Evolutionary conservation across 2,329 filamentous ascomycete genomes (phyloP).

Genomic region (Penicillium crustosum): DNA sequence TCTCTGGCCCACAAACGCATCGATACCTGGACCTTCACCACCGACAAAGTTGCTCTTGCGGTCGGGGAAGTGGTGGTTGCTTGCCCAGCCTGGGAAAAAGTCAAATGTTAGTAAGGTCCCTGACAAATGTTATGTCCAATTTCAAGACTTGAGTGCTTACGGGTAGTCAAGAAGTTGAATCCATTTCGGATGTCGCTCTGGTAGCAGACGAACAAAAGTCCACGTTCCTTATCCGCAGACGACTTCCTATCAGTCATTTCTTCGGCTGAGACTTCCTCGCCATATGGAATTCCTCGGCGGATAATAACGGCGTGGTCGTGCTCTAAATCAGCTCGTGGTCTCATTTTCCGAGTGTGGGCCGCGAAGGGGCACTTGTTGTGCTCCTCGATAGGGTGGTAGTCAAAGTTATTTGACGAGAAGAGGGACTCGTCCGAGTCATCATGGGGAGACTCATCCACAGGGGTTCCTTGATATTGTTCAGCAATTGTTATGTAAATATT

Average conservation of each 20-base stretch:
- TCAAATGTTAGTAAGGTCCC: background rate
- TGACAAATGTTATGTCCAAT: background rate
- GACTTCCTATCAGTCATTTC: slow-evolving; percentile 34
- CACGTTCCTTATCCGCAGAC: slow-evolving; percentile 37
- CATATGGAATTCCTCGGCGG: slow-evolving; percentile 49
- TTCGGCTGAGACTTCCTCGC: slow-evolving; percentile 37
- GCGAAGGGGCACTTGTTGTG: slow-evolving; percentile 48
- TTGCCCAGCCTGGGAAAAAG: slow-evolving; percentile 22
- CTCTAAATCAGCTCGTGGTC: slow-evolving; percentile 43
- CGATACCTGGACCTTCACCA: slow-evolving; percentile 19
- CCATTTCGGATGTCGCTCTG: slow-evolving; percentile 46
- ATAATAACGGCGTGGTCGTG: slow-evolving; percentile 39
- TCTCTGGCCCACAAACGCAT: slow-evolving; percentile 23
- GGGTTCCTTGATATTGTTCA: slow-evolving; percentile 29
- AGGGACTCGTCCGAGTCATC: slow-evolving; percentile 34
- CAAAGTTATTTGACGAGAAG: slow-evolving; percentile 42
- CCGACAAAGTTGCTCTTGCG: slow-evolving; percentile 12
- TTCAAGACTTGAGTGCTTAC: slow-evolving; percentile 11
- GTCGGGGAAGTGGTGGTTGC: slow-evolving; percentile 20
- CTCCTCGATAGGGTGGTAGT: slow-evolving; percentile 30
- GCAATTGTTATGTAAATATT: background rate
- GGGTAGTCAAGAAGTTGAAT: slow-evolving; percentile 34
- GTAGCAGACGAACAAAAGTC: slow-evolving; percentile 49
- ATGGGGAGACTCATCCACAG: slow-evolving; percentile 34
- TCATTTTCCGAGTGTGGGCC: slow-evolving; percentile 51